These are phyloP conservation scores for Apiospora rasikravindrae DNA, from an alignment of 2,329 filamentous ascomycete genomes.

Conservation along the genomic window DNA sequence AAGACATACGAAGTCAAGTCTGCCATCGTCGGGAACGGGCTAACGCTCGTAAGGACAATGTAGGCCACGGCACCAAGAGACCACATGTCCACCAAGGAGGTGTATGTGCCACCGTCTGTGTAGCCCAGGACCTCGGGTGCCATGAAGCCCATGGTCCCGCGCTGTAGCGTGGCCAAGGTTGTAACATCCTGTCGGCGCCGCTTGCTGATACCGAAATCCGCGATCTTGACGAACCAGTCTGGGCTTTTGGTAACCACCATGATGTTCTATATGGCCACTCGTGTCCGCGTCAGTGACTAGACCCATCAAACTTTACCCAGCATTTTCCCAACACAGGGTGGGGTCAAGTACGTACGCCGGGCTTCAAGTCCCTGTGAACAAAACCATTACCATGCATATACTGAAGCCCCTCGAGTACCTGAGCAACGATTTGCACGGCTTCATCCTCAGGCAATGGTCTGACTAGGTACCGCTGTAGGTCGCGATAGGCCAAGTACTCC, in stretches of 20 bases:
- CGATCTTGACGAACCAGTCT: conserved; percentile 36
- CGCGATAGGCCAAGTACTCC: conserved; percentile 26
- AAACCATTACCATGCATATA: conserved; percentile 28
- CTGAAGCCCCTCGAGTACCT: conserved; percentile 25
- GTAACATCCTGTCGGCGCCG: conserved; percentile 26
- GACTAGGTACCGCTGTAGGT: conserved; percentile 22
- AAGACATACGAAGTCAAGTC: not conserved
- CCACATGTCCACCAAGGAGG: conserved; percentile 34
- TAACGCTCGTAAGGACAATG: conserved; percentile 25
- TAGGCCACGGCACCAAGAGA: conserved; percentile 31
- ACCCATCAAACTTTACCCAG: too few relatives aligned
- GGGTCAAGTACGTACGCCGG: conserved; percentile 21
- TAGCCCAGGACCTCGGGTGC: conserved; percentile 32
- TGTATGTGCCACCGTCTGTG: too few relatives aligned
- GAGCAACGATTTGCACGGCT: conserved; percentile 20
- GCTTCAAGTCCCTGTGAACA: conserved; percentile 28
- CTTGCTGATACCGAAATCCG: conserved; percentile 36
- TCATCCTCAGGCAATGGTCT: conserved; percentile 21
- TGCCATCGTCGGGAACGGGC: not conserved
- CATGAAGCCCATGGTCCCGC: conserved; percentile 28
- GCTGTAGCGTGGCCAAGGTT: conserved; percentile 22
- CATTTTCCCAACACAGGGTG: too few relatives aligned
- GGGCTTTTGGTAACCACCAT: conserved; percentile 29
- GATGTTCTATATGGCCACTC: conserved; percentile 31
- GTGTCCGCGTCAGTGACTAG: too few relatives aligned